These are phyloP conservation scores for Naematelia encephala DNA, from an alignment of 768 basidiomycete genomes.

Conservation along the genomic window DNA sequence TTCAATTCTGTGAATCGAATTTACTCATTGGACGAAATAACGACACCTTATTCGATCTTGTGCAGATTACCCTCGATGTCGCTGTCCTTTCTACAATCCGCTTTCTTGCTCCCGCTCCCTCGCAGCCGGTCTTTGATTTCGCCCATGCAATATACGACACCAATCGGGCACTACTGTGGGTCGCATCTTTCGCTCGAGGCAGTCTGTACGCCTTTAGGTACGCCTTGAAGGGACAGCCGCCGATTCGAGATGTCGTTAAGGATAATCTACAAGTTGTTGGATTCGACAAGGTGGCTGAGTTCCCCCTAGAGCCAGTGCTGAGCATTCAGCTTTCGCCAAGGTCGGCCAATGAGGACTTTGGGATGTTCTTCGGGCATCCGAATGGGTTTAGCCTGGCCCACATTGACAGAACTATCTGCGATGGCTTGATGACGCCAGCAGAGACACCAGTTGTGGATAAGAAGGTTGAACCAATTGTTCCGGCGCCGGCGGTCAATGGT, in stretches of 20 bases:
- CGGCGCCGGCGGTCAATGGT: neutral
- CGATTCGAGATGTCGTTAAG: constrained; percentile 16
- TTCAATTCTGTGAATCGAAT: constrained; percentile 39
- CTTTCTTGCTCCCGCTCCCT: constrained; percentile 18
- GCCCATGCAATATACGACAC: constrained; percentile 33
- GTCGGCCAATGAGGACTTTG: constrained; percentile 14
- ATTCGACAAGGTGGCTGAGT: constrained; percentile 25
- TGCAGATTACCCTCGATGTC: constrained; percentile 34
- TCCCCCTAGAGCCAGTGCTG: constrained; percentile 28
- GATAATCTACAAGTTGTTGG: neutral
- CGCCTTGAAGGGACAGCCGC: constrained; percentile 31
- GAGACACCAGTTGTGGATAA: neutral
- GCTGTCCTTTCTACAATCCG: constrained; percentile 32
- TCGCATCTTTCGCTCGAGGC: constrained; percentile 25
- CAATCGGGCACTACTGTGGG: constrained; percentile 21
- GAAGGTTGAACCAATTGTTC: neutral
- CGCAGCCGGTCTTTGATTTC: constrained; percentile 15
- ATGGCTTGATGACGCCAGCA: neutral
- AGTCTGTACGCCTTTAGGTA: constrained; percentile 37
- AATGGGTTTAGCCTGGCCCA: constrained; percentile 25
- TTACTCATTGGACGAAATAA: constrained; percentile 32
- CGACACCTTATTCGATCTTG: constrained; percentile 36
- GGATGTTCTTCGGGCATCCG: constrained; percentile 30
- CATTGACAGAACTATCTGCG: constrained; percentile 8
- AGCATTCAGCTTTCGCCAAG: constrained; percentile 13